Conservation (phyloP, 2,329 filamentous ascomycete species). For the Rutstroemia sp. region DNA sequence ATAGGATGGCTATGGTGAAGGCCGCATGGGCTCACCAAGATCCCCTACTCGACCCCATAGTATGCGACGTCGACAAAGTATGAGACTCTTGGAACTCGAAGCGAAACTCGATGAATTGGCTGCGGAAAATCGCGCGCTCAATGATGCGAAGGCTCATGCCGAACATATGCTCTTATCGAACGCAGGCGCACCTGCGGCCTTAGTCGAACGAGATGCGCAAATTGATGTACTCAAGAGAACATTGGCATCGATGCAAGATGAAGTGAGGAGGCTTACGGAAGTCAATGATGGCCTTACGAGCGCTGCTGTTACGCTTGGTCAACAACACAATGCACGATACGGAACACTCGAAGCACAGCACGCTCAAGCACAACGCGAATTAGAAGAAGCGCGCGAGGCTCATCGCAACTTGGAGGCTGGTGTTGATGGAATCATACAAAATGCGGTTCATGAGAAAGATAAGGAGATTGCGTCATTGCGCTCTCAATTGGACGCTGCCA, state of each 20-base stretch:
- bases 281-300: conserved; percentile 74
- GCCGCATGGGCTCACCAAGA: conserved; percentile 74
- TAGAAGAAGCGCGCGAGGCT: conserved; percentile 59
- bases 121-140: conserved; percentile 74
- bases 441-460: conserved; percentile 72
- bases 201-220: conserved; percentile 79
- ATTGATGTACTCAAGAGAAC: conserved; percentile 76
- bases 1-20: conserved; percentile 90
- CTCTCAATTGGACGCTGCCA: conserved; percentile 66
- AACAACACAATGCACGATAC: conserved; percentile 68
- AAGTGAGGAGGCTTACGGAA: conserved; percentile 72
- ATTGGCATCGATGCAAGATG: conserved; percentile 71
- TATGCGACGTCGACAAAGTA: conserved; percentile 94
- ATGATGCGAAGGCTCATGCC: conserved; percentile 62
- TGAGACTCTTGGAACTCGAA: conserved; percentile 93
- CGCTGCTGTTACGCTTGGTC: conserved; percentile 68
- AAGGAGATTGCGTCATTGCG: conserved; percentile 73
- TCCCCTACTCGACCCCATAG: conserved; percentile 92
- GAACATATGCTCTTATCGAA: conserved; percentile 56
- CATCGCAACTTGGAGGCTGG: conserved; percentile 55
- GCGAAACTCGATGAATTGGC: conserved; percentile 74
- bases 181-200: conserved; percentile 58
- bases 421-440: conserved; percentile 53
- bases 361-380: conserved; percentile 56
- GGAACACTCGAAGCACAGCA: conserved; percentile 60